Evolutionary conservation across 2,329 filamentous ascomycete genomes (phyloP).

Genomic region (Aspergillus sp.): DNA sequence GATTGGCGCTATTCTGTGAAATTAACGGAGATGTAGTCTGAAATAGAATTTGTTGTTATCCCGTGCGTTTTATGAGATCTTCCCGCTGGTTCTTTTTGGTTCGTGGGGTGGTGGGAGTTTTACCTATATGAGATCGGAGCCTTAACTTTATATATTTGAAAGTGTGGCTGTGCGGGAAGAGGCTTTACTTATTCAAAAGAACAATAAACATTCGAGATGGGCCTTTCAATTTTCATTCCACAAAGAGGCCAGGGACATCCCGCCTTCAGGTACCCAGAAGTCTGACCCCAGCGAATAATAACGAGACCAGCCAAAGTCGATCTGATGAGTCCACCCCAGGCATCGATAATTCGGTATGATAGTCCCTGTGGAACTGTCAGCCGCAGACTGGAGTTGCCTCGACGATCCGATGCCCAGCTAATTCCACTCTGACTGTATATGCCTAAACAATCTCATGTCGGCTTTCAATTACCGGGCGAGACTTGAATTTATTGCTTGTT

Average conservation of each 20-base stretch:
- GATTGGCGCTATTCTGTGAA: too few species aligned
- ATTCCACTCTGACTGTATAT: not conserved
- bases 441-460: not conserved
- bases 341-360: not conserved
- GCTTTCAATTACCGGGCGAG: not conserved
- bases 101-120: not conserved
- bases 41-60: not conserved
- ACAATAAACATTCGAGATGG: not conserved
- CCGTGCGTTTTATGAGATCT: too few species aligned
- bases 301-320: not conserved
- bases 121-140: not conserved
- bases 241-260: not conserved
- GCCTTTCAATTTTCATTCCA: not conserved
- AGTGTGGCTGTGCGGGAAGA: not conserved
- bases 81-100: too few species aligned
- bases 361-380: not conserved
- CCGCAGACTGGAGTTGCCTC: not conserved
- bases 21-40: not conserved
- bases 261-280: not conserved
- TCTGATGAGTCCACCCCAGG: not conserved
- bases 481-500: not conserved
- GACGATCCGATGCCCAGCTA: not conserved
- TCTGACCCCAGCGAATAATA: not conserved
- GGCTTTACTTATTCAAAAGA: too few species aligned
- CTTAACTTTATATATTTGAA: not conserved